A percentile compares a stretch with the other conserved stretches of the same genome.
phyloP scores from a whole-genome alignment of 2,329 filamentous ascomycete genomes.

The Diaporthe australafricana region DNA sequence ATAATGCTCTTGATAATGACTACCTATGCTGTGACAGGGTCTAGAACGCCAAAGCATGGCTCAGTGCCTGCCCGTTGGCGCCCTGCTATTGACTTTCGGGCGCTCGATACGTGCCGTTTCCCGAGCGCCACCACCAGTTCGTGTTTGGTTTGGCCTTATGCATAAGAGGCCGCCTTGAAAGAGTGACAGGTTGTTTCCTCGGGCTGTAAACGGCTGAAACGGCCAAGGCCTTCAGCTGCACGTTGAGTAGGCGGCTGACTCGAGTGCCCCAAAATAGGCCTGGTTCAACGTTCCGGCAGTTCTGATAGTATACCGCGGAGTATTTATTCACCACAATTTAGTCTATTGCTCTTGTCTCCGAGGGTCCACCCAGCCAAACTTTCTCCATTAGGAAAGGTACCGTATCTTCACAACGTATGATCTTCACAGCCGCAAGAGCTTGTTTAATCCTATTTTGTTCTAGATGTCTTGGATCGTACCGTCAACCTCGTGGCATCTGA shows the following conservation, averaged over 20 bases:
- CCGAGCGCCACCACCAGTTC: not conserved
- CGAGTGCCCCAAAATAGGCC: not conserved
- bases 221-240: constrained; percentile 6
- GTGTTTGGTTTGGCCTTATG: not conserved
- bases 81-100: not conserved
- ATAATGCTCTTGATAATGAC: not conserved
- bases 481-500: not conserved
- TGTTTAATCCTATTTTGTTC: not conserved
- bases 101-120: not conserved
- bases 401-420: not conserved
- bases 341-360: not conserved
- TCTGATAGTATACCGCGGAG: not conserved
- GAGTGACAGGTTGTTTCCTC: constrained; percentile 3
- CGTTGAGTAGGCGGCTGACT: not conserved
- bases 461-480: not conserved
- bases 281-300: not conserved
- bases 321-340: constrained; percentile 11
- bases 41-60: not conserved
- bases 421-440: constrained; percentile 8
- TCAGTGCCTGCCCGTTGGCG: not conserved
- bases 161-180: not conserved
- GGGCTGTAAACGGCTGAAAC: constrained; percentile 4
- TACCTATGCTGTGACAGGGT: not conserved
- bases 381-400: not conserved
- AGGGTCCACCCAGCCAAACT: not conserved